phyloP scores from a whole-genome alignment of 352 stramenopile species.

The Globisporangium spinosum region DNA sequence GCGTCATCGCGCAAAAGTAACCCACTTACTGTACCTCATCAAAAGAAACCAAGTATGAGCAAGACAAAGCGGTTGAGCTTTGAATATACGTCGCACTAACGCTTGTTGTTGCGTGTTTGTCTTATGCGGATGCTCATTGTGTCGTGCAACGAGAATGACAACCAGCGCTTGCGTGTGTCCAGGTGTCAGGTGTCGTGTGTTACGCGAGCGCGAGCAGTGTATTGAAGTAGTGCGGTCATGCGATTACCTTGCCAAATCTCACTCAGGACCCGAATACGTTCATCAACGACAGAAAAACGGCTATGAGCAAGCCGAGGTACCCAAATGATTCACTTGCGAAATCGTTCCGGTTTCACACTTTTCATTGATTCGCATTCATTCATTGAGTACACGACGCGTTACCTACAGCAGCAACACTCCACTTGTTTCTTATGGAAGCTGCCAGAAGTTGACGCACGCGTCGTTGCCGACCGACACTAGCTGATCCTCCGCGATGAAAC shows the following conservation, averaged over 20 bases:
- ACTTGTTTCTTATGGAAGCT: constrained; percentile 26
- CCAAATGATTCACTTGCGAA: not conserved
- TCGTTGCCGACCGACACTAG: constrained; percentile 82
- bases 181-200: too few species aligned
- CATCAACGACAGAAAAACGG: not conserved
- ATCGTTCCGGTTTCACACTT: not conserved
- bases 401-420: not conserved
- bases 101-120: not conserved
- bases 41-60: not conserved
- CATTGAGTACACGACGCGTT: not conserved
- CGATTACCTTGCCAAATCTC: too few species aligned
- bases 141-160: too few species aligned
- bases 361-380: not conserved
- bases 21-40: not conserved
- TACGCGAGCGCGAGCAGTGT: too few species aligned
- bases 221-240: too few species aligned
- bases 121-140: too few species aligned
- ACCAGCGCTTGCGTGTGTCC: too few species aligned
- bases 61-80: not conserved
- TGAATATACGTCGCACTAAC: not conserved
- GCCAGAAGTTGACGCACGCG: constrained; percentile 76
- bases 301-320: not conserved
- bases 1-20: constrained; percentile 24
- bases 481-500: constrained; percentile 67
- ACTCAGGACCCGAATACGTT: too few species aligned